Base-by-base conservation (phyloP, 768 basidiomycete species). In the Cantharellus anzutake region DNA sequence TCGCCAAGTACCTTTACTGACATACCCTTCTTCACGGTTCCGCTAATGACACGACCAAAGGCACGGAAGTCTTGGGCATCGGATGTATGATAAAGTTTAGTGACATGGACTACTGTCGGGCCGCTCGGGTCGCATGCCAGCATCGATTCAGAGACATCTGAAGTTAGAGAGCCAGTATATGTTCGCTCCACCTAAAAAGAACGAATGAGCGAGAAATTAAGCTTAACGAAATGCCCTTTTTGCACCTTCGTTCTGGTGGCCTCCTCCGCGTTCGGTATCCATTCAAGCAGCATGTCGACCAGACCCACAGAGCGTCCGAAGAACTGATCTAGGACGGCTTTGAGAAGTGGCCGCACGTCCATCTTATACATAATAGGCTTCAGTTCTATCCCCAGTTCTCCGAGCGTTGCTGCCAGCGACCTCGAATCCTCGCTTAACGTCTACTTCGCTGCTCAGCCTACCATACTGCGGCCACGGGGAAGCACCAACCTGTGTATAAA, bases 341-440 rank as follows among this genome's bases (percentile, higher is more conserved):
- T 96, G 64, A 99, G 74, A 57, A 99, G 73, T 2, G 96, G 96
- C 59, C 94, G 75, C 3, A 92, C 92, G 68, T 99, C 96, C 90
- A 99, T 97, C 75, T 97, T 98, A 78, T 84, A 99, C 80, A 89
- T 85, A 40, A 91, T 76, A 0, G 92, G 85, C 72, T 93, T 96
- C 64, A 99, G 74, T 44, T 80, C 75, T 66, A 99, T 98, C 2
- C 82, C 81, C 41, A 99, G 76, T 5, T 77, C 74, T 5, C 72
- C 73, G 52, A 99, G 74, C 2, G 94, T 99, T 60, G 75, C 76
- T 68, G 83, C 85, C 41, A 99, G 78, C 40, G 77, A 76, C n/a
- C 89, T 92, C 0, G 87, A 85, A 65, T 98, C 91, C 70, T 94
- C 87, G 67, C 92, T 92, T 48, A 99, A 74, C 3, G 97, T 94